These are phyloP conservation scores for Elaeis oleifera DNA, from an alignment of 202 grass and related monocot genomes.

Conservation along the genomic window DNA sequence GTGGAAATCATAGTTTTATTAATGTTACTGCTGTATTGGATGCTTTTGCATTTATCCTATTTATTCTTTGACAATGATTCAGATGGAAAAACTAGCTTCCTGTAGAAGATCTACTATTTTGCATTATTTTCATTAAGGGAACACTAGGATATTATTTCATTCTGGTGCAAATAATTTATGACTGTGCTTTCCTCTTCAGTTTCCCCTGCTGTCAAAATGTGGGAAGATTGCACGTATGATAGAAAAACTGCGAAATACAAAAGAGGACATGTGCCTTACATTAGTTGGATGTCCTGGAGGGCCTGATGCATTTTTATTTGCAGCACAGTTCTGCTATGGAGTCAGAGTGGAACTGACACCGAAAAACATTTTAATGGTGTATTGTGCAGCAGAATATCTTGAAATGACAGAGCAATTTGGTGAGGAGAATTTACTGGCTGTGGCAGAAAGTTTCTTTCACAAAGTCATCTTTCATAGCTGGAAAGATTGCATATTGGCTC, in stretches of 20 bases:
- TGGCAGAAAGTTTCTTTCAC: conserved; percentile 14
- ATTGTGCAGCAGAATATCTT: background rate
- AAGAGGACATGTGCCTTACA: background rate
- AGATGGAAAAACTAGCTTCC: too few relatives aligned
- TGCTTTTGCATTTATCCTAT: too few relatives aligned
- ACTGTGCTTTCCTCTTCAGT: conserved; percentile 8
- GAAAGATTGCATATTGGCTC: conserved; percentile 18
- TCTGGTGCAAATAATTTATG: background rate
- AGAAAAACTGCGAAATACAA: background rate
- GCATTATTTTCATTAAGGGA: too few relatives aligned
- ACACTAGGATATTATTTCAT: too few relatives aligned
- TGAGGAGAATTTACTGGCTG: background rate
- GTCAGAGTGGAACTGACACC: conserved; percentile 10
- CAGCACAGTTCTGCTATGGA: conserved; percentile 18
- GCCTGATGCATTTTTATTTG: conserved; percentile 11
- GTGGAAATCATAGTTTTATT: too few relatives aligned
- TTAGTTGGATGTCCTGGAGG: conserved; percentile 17
- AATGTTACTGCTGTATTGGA: too few relatives aligned
- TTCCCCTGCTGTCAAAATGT: conserved; percentile 18
- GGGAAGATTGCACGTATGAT: conserved; percentile 8
- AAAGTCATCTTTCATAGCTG: conserved; percentile 16
- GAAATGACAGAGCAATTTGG: conserved; percentile 15
- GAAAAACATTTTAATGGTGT: conserved; percentile 1
- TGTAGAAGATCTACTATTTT: too few relatives aligned
- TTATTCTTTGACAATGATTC: too few relatives aligned